phyloP scores from a whole-genome alignment of 1,139 yeast genomes.

The Geotrichum cucujoidarum region DNA sequence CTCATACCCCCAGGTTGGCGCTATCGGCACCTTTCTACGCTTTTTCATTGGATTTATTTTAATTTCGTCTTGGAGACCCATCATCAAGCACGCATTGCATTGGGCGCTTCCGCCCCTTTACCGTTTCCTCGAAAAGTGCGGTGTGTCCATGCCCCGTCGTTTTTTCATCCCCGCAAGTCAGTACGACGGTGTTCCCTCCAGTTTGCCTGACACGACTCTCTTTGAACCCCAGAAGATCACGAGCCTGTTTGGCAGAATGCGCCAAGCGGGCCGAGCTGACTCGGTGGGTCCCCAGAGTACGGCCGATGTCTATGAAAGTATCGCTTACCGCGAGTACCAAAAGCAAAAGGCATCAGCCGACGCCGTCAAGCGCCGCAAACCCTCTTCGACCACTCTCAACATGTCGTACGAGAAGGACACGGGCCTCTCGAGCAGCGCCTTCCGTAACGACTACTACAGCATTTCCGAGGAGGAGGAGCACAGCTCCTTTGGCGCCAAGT shows the following conservation, averaged over 20 bases:
- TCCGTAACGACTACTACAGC: conserved; percentile 10
- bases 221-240: conserved; percentile 35
- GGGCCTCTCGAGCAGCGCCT: conserved; percentile 6
- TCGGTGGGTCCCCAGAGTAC: conserved; percentile 43
- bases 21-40: conserved; percentile 34
- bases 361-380: conserved; percentile 14
- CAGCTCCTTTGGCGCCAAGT: not conserved
- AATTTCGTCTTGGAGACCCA: conserved; percentile 65
- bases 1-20: conserved; percentile 6
- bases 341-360: conserved; percentile 21
- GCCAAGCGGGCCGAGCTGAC: conserved; percentile 34
- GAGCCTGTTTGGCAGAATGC: conserved; percentile 30
- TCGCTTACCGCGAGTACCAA: conserved; percentile 36
- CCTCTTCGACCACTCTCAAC: conserved; percentile 19
- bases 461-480: conserved; percentile 13
- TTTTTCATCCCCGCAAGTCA: conserved; percentile 39
- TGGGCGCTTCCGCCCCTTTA: conserved; percentile 41
- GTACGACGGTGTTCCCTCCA: conserved; percentile 36
- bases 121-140: conserved; percentile 35
- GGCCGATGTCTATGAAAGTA: conserved; percentile 41
- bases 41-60: conserved; percentile 52
- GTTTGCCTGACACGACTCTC: conserved; percentile 34
- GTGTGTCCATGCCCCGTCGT: conserved; percentile 40
- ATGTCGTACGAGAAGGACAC: conserved; percentile 1
- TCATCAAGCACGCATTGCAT: conserved; percentile 59